Conservation (phyloP, 1,139 yeast genomes). For the Candida labiduridarum region DNA sequence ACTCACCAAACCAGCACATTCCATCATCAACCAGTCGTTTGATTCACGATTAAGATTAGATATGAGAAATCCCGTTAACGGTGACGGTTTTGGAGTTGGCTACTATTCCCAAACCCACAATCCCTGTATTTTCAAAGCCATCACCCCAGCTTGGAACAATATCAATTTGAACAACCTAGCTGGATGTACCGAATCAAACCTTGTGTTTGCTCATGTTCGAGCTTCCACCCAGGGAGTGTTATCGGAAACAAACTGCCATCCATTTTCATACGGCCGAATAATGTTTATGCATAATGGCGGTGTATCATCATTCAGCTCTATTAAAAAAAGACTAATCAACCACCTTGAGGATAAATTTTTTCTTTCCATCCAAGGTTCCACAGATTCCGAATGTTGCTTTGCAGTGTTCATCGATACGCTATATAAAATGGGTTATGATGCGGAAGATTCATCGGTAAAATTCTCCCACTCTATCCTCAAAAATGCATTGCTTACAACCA, state of each 20-base stretch:
- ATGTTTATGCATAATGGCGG: conserved; percentile 99
- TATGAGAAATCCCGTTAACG: conserved; percentile 88
- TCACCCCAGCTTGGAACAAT: conserved; percentile 98
- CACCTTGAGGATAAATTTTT: conserved; percentile 82
- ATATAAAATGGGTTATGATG: conserved; percentile 74
- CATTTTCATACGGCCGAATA: conserved; percentile 79
- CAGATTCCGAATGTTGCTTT: conserved; percentile 95
- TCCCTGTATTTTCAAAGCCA: conserved; percentile 75
- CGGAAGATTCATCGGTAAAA: conserved; percentile 36
- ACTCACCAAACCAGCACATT: conserved; percentile 92
- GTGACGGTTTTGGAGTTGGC: conserved; percentile 98
- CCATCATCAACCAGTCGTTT: conserved; percentile 93
- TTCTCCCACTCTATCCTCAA: conserved; percentile 62
- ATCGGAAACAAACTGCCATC: conserved; percentile 95
- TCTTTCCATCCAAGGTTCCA: conserved; percentile 82
- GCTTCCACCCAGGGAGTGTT: conserved; percentile 95
- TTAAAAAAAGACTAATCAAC: conserved; percentile 71
- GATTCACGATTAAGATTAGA: conserved; percentile 88
- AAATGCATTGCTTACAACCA: conserved; percentile 71
- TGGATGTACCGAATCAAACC: conserved; percentile 77
- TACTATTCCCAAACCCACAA: conserved; percentile 68
- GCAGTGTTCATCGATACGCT: conserved; percentile 83
- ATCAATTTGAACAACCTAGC: conserved; percentile 84
- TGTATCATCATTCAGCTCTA: conserved; percentile 67
- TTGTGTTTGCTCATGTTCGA: conserved; percentile 93